Evolutionary conservation across 768 basidiomycete species (phyloP), one percentile per base, ranked within the genome.

Genomic region (Mrakia hoshinonis): DNA sequence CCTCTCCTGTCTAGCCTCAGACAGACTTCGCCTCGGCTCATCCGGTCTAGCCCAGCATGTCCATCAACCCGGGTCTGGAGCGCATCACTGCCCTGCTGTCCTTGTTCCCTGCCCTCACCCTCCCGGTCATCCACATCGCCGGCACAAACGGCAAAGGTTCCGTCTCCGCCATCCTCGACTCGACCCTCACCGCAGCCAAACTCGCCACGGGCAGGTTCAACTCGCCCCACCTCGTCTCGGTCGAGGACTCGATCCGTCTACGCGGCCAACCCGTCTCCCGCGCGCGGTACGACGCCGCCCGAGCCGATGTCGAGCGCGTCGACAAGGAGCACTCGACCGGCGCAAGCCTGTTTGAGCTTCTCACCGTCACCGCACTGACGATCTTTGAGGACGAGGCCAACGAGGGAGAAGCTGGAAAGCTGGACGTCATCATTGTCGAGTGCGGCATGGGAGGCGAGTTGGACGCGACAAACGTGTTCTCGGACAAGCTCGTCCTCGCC

Each of bases 111-210:
- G 80, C 82, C 0, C 88, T 89, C 76, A 85, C 83, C 0, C 84
- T 90, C 2, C 95, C 92, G 0, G 91, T 92, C 0, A 82, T 90
- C 46, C 96, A 99, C 77, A 84, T 98, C 70, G 87, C 92, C 10
- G 96, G 96, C 0, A 99, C 96, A 0, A 98, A 99, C 80, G 95
- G 95, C 11, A 99, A 98, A 79, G 96, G 96, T 46, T 94, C 91
- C 75, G 91, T 95, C 15, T 87, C 92, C 0, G 87, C 88, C 6
- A 82, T 92, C 46, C 79, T 96, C 13, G 85, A 90, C 0, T 91
- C 91, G 52, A 89, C 91, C 75, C 81, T 97, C 10, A 77, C 78
- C 5, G 79, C 83, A 6, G 83, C 87, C 7, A 79, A 82, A 0
- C 81, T 87, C n/a, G 79, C 82, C 0, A 82, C 90, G 13, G 96